Evolutionary conservation across 345 rosid genomes (phyloP).

Genomic region (Schrenkiella parvula): DNA sequence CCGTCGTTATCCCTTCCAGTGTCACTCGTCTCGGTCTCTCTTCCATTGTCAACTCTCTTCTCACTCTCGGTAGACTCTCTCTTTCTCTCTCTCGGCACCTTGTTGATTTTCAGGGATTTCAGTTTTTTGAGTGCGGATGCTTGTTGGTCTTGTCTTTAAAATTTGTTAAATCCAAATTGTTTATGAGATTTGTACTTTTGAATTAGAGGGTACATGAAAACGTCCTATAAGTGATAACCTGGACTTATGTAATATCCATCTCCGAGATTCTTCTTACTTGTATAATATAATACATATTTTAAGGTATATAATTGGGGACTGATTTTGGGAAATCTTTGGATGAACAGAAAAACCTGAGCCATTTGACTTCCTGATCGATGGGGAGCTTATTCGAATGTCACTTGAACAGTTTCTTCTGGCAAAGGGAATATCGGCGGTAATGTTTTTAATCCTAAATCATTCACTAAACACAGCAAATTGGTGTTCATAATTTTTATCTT

Average conservation of each 20-base stretch:
- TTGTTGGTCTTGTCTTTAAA: neutral
- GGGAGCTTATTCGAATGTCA: slow-evolving; percentile 89
- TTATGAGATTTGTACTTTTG: neutral
- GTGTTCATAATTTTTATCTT: neutral
- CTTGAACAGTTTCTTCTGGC: slow-evolving; percentile 81
- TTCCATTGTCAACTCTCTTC: slow-evolving; percentile 63
- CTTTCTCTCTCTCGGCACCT: neutral
- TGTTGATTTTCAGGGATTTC: neutral
- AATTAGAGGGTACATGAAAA: neutral
- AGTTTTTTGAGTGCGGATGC: neutral
- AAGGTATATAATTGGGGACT: neutral
- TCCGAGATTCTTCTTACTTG: neutral
- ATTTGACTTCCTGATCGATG: slow-evolving; percentile 88
- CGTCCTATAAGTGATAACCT: neutral
- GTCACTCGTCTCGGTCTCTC: slow-evolving; percentile 89
- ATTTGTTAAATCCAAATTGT: neutral
- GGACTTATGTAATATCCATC: neutral
- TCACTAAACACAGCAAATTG: neutral
- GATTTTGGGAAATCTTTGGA: neutral
- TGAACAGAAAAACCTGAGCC: slow-evolving; percentile 66
- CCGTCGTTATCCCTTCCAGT: slow-evolving; percentile 74
- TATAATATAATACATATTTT: neutral
- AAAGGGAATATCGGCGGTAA: slow-evolving; percentile 88
- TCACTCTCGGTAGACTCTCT: slow-evolving; percentile 38
- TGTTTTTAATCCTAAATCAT: neutral